phyloP scores from a whole-genome alignment of 2,329 filamentous ascomycete species.

The Fusarium sp. region DNA sequence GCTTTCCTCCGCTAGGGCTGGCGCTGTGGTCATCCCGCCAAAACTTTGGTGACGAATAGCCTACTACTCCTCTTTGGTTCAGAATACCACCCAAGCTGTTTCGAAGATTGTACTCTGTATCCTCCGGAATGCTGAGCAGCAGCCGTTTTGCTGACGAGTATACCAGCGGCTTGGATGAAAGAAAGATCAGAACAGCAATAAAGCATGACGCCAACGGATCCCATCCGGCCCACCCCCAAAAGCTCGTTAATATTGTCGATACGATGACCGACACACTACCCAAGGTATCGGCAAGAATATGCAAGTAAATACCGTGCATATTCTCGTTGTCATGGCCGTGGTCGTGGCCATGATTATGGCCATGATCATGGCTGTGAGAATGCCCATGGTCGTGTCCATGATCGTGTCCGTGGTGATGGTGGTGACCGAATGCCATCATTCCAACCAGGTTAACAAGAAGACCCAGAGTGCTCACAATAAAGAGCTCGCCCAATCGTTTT shows the following conservation, averaged over 20 bases:
- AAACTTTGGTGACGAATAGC: conserved; percentile 89
- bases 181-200: conserved; percentile 92
- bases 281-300: conserved; percentile 93
- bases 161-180: conserved; percentile 90
- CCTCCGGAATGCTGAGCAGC: conserved; percentile 84
- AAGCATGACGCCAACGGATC: conserved; percentile 94
- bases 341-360: conserved; percentile 55
- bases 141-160: conserved; percentile 84
- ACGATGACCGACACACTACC: conserved; percentile 95
- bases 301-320: conserved; percentile 96
- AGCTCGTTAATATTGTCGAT: conserved; percentile 87
- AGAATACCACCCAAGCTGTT: conserved; percentile 87
- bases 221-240: conserved; percentile 92
- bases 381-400: conserved; percentile 56
- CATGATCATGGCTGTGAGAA: conserved; percentile 34
- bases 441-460: conserved; percentile 92
- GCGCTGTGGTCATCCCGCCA: conserved; percentile 82
- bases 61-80: conserved; percentile 83
- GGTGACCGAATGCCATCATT: conserved; percentile 83
- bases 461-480: conserved; percentile 88
- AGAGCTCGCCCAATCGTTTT: conserved; percentile 84
- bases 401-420: conserved; percentile 69
- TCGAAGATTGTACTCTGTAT: conserved; percentile 87
- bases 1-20: conserved; percentile 59
- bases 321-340: conserved; percentile 87